Percentiles rank a stretch among this genome's conserved stretches.
These are phyloP conservation scores for Pseudogymnoascus sp. DNA, from an alignment of 2,329 filamentous ascomycete genomes.

Conservation along the genomic window DNA sequence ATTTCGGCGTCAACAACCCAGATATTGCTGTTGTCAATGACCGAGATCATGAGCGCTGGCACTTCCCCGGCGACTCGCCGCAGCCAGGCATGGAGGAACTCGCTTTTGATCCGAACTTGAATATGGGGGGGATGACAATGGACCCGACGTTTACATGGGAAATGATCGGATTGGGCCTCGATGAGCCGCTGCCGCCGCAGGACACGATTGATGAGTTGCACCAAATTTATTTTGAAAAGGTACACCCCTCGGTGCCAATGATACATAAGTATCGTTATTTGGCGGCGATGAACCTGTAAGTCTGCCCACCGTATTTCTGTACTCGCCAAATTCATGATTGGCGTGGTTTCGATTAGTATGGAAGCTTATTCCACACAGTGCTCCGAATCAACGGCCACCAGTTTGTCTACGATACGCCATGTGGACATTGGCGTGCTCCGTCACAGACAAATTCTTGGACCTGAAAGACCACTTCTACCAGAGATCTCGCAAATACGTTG, in stretches of 20 bases:
- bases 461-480: slow-evolving; percentile 86
- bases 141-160: slow-evolving; percentile 69
- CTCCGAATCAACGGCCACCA: slow-evolving; percentile 77
- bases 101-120: slow-evolving; percentile 42
- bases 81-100: slow-evolving; percentile 47
- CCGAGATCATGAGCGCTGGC: slow-evolving; percentile 46
- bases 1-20: slow-evolving; percentile 38
- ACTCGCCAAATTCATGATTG: not conserved
- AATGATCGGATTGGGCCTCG: slow-evolving; percentile 60
- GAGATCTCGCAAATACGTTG: slow-evolving; percentile 79
- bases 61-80: slow-evolving; percentile 44
- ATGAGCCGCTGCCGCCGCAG: slow-evolving; percentile 58
- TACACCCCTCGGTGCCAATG: slow-evolving; percentile 78
- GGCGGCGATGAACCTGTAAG: slow-evolving; percentile 74
- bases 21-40: slow-evolving; percentile 39
- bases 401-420: slow-evolving; percentile 87
- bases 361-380: slow-evolving; percentile 32
- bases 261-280: slow-evolving; percentile 83
- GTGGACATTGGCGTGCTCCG: slow-evolving; percentile 86
- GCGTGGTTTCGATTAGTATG: slow-evolving; percentile 1
- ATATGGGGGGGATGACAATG: slow-evolving; percentile 38
- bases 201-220: slow-evolving; percentile 76
- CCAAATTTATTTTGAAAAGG: slow-evolving; percentile 70
- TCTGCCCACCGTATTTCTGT: slow-evolving; percentile 1
- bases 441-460: slow-evolving; percentile 70